Evolutionary conservation across 352 stramenopile genomes (phyloP), one percentile per base, ranked within the genome.

Genomic region (Phytopythium chamaehyphon): DNA sequence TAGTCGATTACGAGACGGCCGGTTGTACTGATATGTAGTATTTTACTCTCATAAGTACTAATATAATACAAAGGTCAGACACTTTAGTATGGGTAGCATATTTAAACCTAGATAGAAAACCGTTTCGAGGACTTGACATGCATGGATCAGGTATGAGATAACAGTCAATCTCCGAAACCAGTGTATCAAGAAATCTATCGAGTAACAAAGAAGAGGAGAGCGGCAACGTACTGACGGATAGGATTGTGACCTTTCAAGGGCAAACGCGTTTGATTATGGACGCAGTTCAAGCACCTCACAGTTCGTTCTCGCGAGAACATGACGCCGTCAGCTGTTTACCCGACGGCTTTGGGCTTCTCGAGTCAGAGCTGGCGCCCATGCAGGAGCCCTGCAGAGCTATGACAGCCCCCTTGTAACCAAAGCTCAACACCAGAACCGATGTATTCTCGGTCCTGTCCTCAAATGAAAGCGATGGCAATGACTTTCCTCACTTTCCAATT

Each of bases 401-500:
- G n/a, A n/a, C n/a, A n/a, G n/a, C n/a, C n/a, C n/a, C n/a, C n/a
- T n/a, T n/a, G n/a, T n/a, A n/a, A n/a, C n/a, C n/a, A 12, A 42
- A 42, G n/a, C 12, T 42, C 14, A n/a, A 42, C n/a, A 21, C 37
- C n/a, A 21, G 37, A 42, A 39, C 44, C 22, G 23, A 15, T n/a
- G 43, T 26, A 21, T n/a, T n/a, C n/a, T n/a, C n/a, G n/a, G n/a
- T n/a, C n/a, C 28, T 33, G 28, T 33, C 28, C 5, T 33, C 5
- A 33, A 33, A 9, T 12, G 14, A n/a, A 42, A 42, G 12, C 37
- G 37, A 12, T n/a, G 12, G 4, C 37, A 5, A 7, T 9, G 28
- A 9, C 37, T 14, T 23, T 48, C 22, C 44, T 51, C 45, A 51
- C 45, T 51, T 51, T 28, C 23, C 8, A 40, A 51, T 39, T 31